These are phyloP conservation scores for Ophiocordyceps sinensis DNA, from an alignment of 2,329 filamentous ascomycete species.

Conservation along the genomic window DNA sequence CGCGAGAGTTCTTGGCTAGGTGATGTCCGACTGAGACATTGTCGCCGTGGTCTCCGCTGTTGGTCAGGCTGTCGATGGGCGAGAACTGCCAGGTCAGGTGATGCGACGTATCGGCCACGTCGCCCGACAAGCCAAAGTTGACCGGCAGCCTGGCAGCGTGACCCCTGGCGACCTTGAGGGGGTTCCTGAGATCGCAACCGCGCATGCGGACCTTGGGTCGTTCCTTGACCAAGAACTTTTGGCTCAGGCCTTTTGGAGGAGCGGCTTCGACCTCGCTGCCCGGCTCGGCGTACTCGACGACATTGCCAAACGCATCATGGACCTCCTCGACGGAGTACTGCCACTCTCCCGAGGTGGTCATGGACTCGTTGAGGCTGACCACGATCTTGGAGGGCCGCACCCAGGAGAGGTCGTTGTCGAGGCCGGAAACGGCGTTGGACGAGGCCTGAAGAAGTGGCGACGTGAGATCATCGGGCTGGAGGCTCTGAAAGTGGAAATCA, in stretches of 20 bases:
- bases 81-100: constrained; percentile 72
- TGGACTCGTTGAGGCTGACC: constrained; percentile 81
- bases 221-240: constrained; percentile 75
- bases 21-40: constrained; percentile 42
- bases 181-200: constrained; percentile 66
- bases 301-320: constrained; percentile 78
- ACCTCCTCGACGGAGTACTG: constrained; percentile 86
- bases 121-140: constrained; percentile 48
- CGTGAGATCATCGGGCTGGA: constrained; percentile 75
- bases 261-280: constrained; percentile 56
- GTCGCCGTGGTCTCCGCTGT: constrained; percentile 54
- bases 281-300: constrained; percentile 55
- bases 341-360: constrained; percentile 69
- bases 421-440: constrained; percentile 44
- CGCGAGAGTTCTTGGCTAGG: constrained; percentile 43
- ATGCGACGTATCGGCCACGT: constrained; percentile 48
- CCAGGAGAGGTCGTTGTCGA: constrained; percentile 63
- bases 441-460: constrained; percentile 60
- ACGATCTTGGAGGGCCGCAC: constrained; percentile 58
- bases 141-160: constrained; percentile 55
- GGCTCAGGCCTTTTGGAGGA: constrained; percentile 50
- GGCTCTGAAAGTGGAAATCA: constrained; percentile 80
- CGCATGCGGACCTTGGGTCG: constrained; percentile 59
- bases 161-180: constrained; percentile 72
- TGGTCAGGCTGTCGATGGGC: constrained; percentile 52